These are phyloP conservation scores for Euptelea pleiosperma DNA, from an alignment of 164 flowering plant species.

Conservation along the genomic window DNA sequence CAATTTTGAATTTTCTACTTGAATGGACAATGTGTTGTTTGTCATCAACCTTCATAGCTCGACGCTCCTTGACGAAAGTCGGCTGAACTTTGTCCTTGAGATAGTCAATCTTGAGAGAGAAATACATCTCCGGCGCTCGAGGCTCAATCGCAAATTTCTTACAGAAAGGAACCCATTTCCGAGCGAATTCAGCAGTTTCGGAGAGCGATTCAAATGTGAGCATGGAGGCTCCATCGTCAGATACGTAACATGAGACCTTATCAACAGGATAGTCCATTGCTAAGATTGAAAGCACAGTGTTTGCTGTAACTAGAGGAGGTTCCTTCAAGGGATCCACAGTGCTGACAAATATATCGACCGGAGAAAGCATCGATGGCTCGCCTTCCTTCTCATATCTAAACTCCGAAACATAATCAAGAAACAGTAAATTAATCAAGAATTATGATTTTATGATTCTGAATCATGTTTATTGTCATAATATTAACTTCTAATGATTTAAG, in stretches of 20 bases:
- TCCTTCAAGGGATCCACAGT: slow-evolving; percentile 97
- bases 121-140: slow-evolving; percentile 93
- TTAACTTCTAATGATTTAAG: too few relatives aligned
- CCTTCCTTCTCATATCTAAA: slow-evolving; percentile 92
- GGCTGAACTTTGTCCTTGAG: slow-evolving; percentile 97
- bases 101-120: slow-evolving; percentile 78
- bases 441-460: too few relatives aligned
- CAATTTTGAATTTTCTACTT: too few relatives aligned
- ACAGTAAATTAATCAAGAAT: too few relatives aligned
- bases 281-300: slow-evolving; percentile 82
- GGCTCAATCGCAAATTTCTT: slow-evolving; percentile 89
- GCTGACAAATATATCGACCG: slow-evolving; percentile 87
- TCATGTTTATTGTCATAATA: too few relatives aligned
- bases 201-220: slow-evolving; percentile 86
- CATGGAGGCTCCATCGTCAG: slow-evolving; percentile 98
- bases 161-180: slow-evolving; percentile 98
- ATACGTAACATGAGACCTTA: slow-evolving; percentile 90
- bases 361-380: slow-evolving; percentile 75
- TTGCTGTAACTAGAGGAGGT: slow-evolving; percentile 91
- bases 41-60: slow-evolving; percentile 83
- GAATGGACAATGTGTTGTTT: not conserved
- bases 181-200: slow-evolving; percentile 89
- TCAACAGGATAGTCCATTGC: slow-evolving; percentile 96
- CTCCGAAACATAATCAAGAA: too few relatives aligned
- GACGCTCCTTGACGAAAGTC: slow-evolving; percentile 88